These are phyloP conservation scores for Handroanthus guayacan DNA, from an alignment of 257 asterid species.

Conservation along the genomic window DNA sequence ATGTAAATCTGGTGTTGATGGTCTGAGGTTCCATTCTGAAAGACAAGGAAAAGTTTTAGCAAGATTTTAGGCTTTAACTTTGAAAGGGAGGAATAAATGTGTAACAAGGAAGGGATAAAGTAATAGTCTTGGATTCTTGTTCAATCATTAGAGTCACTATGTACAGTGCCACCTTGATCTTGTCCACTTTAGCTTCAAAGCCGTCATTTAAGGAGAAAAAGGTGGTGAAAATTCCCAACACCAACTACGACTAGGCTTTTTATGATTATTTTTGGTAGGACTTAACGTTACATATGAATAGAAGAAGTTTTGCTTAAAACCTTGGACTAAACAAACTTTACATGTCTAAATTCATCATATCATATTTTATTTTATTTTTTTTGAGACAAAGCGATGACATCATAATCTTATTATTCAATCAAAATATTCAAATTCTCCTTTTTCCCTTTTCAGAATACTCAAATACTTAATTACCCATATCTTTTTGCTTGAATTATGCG, in stretches of 20 bases:
- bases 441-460: no score
- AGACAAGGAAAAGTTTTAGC: background rate
- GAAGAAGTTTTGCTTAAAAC: no score
- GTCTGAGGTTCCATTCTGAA: slow-evolving; percentile 16
- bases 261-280: background rate
- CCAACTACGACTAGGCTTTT: background rate
- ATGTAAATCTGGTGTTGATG: background rate
- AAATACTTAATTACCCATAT: no score
- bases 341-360: no score
- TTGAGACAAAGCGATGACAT: no score
- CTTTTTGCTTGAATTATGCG: no score
- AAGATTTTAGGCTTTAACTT: background rate
- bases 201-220: background rate
- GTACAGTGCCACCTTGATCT: background rate
- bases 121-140: background rate
- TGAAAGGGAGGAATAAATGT: background rate
- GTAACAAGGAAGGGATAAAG: background rate
- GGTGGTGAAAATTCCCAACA: background rate
- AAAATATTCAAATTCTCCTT: no score
- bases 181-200: background rate
- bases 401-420: no score
- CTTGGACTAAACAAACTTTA: no score
- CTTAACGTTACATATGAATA: no score
- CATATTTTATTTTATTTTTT: no score
- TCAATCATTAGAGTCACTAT: background rate